Conservation (phyloP, 2,329 filamentous ascomycete species). For the Cladorrhinum sp. region DNA sequence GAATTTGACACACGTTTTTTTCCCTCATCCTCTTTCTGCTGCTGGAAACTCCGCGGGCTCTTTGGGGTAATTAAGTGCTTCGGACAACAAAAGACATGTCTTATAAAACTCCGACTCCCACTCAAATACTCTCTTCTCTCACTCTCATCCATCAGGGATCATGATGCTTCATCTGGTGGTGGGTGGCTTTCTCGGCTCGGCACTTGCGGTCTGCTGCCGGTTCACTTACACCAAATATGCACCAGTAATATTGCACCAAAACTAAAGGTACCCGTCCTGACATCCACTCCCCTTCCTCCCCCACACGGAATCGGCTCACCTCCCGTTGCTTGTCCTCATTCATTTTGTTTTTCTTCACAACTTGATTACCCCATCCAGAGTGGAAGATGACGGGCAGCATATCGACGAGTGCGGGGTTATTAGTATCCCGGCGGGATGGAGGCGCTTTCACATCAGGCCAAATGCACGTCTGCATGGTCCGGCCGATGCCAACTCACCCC, state of each 20-base stretch:
- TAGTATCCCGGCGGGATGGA: not conserved
- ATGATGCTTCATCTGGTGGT: not conserved
- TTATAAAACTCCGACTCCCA: not conserved
- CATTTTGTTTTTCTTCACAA: not conserved
- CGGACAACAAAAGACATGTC: not conserved
- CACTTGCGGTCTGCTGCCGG: constrained; percentile 2
- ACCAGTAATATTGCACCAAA: not conserved
- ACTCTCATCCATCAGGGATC: not conserved
- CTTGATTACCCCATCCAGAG: not conserved
- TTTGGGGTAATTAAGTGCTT: not conserved
- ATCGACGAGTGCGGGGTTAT: not conserved
- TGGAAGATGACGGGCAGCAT: not conserved
- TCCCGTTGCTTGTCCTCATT: not conserved
- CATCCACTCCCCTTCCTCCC: not conserved
- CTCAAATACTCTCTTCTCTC: not conserved
- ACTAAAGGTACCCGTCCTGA: not conserved
- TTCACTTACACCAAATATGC: constrained; percentile 8
- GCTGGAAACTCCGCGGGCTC: too few species aligned
- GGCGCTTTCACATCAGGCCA: not conserved
- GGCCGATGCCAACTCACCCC: constrained; percentile 30
- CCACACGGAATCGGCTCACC: not conserved
- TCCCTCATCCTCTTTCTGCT: not conserved
- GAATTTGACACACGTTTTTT: not conserved
- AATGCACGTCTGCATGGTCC: constrained; percentile 24
- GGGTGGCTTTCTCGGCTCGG: not conserved